A percentile compares a stretch with the other conserved stretches of the same genome.
Conservation (phyloP, 139 green algal species). For the Chlorella sp. region DNA sequence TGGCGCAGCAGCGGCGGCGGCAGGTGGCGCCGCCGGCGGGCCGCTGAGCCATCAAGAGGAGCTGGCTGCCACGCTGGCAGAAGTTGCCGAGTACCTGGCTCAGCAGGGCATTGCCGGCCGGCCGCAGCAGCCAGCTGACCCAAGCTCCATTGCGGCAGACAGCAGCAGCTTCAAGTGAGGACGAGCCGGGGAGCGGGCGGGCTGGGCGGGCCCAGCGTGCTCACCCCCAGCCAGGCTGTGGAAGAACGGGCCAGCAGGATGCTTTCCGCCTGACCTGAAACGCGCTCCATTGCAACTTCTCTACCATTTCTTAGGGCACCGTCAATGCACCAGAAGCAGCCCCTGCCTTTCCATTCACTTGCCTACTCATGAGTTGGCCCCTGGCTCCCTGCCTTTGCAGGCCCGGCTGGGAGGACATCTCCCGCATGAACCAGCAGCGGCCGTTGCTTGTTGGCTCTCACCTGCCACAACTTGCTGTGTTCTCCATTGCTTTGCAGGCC, state of each 20-base stretch:
- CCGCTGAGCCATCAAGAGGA: conserved; percentile 22
- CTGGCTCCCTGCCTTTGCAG: neutral
- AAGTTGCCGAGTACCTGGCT: conserved; percentile 80
- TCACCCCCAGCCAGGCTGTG: too few species aligned
- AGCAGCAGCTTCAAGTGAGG: conserved; percentile 53
- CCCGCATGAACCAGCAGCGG: conserved; percentile 98
- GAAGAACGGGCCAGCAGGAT: too few species aligned
- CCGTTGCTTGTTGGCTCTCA: neutral
- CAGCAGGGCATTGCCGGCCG: conserved; percentile 26
- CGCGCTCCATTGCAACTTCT: too few species aligned
- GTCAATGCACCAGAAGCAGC: too few species aligned
- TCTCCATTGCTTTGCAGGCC: conserved; percentile 68
- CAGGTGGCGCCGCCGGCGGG: too few species aligned
- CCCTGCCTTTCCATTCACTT: too few species aligned
- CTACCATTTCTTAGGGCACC: too few species aligned
- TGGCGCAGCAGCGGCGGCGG: neutral
- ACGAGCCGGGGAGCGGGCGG: neutral
- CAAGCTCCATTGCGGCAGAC: conserved; percentile 38
- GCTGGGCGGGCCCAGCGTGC: too few species aligned
- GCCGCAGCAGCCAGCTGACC: conserved; percentile 7
- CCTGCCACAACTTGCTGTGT: neutral
- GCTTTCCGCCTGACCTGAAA: too few species aligned
- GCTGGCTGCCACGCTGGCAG: conserved; percentile 52
- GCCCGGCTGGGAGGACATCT: conserved; percentile 97
- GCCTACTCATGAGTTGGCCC: too few species aligned